Evolutionary conservation across 2,329 filamentous ascomycete genomes (phyloP).

Genomic region (Chaetomium olivaceum): DNA sequence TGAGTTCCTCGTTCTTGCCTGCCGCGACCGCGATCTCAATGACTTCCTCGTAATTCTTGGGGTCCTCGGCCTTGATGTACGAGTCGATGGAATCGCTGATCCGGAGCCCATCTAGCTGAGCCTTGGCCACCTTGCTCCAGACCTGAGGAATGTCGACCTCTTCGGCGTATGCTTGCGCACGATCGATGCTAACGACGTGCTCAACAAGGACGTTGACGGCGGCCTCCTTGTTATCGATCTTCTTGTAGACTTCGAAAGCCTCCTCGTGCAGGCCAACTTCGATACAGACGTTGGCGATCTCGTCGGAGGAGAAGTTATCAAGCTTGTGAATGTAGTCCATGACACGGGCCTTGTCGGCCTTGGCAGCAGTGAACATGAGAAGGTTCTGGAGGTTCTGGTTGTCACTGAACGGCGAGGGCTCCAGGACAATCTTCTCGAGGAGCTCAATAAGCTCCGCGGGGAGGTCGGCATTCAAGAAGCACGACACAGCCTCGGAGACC

Average conservation of each 20-base stretch:
- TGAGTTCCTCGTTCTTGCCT: constrained; percentile 94
- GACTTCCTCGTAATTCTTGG: constrained; percentile 90
- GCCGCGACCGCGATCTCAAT: constrained; percentile 94
- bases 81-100: constrained; percentile 92
- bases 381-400: constrained; percentile 96
- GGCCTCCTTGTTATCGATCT: constrained; percentile 83
- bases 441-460: constrained; percentile 95
- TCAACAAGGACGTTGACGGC: constrained; percentile 93
- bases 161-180: constrained; percentile 92
- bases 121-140: constrained; percentile 98
- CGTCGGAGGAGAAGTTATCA: constrained; percentile 84
- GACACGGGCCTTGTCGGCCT: constrained; percentile 90
- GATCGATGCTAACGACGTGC: constrained; percentile 95
- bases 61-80: constrained; percentile 92
- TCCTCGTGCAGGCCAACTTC: constrained; percentile 95
- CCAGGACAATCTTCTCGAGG: constrained; percentile 98
- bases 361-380: constrained; percentile 92
- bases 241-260: constrained; percentile 98
- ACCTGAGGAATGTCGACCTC: constrained; percentile 91
- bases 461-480: constrained; percentile 87
- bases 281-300: constrained; percentile 91
- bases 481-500: constrained; percentile 90
- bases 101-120: constrained; percentile 92
- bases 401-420: constrained; percentile 98
- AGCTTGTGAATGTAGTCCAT: constrained; percentile 96